A percentile compares a stretch with the other conserved stretches of the same genome.
Evolutionary conservation across 1,284 basidiomycete species (phyloP).

Genomic region (Malassezia sp.): DNA sequence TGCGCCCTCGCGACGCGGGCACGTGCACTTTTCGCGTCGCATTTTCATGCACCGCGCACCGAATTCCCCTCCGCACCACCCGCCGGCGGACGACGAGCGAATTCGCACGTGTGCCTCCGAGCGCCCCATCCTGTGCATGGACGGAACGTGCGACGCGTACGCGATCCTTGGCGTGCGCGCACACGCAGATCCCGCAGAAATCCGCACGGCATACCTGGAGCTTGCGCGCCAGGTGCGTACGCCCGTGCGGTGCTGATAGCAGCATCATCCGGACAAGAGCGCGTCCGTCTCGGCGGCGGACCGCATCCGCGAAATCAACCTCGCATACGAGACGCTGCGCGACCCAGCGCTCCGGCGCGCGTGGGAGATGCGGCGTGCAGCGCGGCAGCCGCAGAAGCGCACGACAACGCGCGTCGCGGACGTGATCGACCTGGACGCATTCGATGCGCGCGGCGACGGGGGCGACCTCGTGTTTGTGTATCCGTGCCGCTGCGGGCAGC

Average conservation of each 20-base stretch:
- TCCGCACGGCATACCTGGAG: constrained; percentile 11
- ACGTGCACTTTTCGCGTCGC: too few species aligned
- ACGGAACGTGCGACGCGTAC: constrained; percentile 7
- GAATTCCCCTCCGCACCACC: too few species aligned
- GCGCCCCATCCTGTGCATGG: too few species aligned
- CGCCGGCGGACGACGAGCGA: too few species aligned
- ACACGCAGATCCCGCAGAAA: neutral
- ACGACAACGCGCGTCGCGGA: constrained; percentile 5
- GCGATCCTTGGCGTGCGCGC: constrained; percentile 6
- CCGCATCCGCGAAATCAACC: constrained; percentile 6
- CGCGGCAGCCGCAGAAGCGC: neutral
- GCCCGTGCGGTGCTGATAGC: neutral
- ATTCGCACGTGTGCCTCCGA: too few species aligned
- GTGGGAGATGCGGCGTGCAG: constrained; percentile 1
- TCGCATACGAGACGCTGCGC: constrained; percentile 13
- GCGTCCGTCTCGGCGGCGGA: neutral
- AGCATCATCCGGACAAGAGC: constrained; percentile 17
- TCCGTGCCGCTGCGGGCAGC: constrained; percentile 16
- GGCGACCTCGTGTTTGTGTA: constrained; percentile 6
- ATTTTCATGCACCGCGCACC: too few species aligned
- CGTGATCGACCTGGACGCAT: constrained; percentile 6
- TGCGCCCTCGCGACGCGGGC: too few species aligned
- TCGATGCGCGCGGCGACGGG: neutral
- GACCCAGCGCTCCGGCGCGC: neutral
- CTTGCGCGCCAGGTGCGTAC: constrained; percentile 10